Conservation (phyloP, 1,284 basidiomycete species). For the Wallemia ichthyophaga region DNA sequence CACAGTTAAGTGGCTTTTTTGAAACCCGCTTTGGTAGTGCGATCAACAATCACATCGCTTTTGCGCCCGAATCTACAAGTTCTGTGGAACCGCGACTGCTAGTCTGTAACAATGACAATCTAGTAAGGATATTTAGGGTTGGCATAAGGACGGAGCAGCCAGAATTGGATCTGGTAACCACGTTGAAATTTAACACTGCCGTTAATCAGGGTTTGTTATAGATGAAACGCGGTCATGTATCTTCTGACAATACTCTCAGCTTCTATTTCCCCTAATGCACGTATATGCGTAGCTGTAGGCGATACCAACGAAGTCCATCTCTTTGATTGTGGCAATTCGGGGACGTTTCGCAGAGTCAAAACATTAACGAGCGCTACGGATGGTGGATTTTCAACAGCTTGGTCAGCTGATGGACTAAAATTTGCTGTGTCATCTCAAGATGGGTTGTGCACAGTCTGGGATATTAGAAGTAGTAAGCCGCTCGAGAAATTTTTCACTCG, state of each 20-base stretch:
- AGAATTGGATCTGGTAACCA: constrained; percentile 17
- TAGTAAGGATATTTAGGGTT: background rate
- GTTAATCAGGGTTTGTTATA: constrained; percentile 33
- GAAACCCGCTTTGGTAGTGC: background rate
- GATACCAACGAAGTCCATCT: constrained; percentile 54
- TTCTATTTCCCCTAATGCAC: constrained; percentile 53
- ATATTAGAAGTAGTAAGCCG: constrained; percentile 13
- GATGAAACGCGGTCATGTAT: too few relatives aligned
- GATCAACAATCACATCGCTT: background rate
- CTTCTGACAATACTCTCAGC: constrained; percentile 21
- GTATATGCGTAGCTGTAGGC: constrained; percentile 51
- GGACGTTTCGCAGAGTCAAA: constrained; percentile 7
- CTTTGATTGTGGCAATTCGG: constrained; percentile 3
- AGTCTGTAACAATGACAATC: constrained; percentile 45
- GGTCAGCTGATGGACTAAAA: constrained; percentile 43
- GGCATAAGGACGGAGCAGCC: constrained; percentile 4
- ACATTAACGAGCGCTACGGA: constrained; percentile 6
- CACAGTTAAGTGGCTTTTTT: background rate
- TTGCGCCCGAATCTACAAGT: background rate
- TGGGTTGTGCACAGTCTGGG: constrained; percentile 32
- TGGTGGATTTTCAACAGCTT: constrained; percentile 26
- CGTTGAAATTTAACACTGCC: constrained; percentile 31
- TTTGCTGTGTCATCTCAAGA: constrained; percentile 66
- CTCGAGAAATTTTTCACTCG: constrained; percentile 8
- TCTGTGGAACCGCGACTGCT: constrained; percentile 26